Percentiles rank a stretch among this genome's conserved stretches.
Conservation (phyloP, 495 filamentous ascomycete species). For the Lasiosphaeria miniovina region DNA sequence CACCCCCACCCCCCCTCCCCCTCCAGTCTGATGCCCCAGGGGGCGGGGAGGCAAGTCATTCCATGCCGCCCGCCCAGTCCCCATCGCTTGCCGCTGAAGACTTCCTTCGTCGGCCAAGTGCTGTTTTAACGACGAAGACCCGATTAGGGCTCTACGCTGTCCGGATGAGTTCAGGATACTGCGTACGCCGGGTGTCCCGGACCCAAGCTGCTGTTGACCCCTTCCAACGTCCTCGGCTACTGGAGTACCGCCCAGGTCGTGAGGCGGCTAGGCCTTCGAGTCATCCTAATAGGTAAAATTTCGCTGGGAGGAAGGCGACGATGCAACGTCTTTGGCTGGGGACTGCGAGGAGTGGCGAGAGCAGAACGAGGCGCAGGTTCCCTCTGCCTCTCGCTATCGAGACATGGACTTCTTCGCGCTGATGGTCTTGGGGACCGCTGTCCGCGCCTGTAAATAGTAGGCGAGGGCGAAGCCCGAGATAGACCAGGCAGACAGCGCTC, state of each 20-base stretch:
- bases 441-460: background rate
- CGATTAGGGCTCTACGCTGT: background rate
- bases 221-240: slow-evolving; percentile 31
- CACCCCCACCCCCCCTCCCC: too few species aligned
- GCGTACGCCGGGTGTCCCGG: slow-evolving; percentile 46
- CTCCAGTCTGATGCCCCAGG: too few species aligned
- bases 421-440: slow-evolving; percentile 40
- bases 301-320: slow-evolving; percentile 27
- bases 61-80: background rate
- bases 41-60: background rate
- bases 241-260: slow-evolving; percentile 25
- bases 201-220: slow-evolving; percentile 34
- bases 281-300: slow-evolving; percentile 25
- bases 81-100: background rate
- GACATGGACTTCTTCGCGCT: slow-evolving; percentile 54
- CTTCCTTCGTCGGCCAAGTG: background rate
- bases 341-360: slow-evolving; percentile 38
- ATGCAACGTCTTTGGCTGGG: slow-evolving; percentile 23
- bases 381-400: slow-evolving; percentile 60
- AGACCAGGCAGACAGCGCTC: too few species aligned
- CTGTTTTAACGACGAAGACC: too few species aligned
- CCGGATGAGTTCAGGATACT: slow-evolving; percentile 50
- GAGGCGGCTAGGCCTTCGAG: slow-evolving; percentile 25
- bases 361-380: slow-evolving; percentile 46
- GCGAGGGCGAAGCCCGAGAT: too few species aligned